Evolutionary conservation across 768 basidiomycete species (phyloP).

Genomic region (Boletus sp.): DNA sequence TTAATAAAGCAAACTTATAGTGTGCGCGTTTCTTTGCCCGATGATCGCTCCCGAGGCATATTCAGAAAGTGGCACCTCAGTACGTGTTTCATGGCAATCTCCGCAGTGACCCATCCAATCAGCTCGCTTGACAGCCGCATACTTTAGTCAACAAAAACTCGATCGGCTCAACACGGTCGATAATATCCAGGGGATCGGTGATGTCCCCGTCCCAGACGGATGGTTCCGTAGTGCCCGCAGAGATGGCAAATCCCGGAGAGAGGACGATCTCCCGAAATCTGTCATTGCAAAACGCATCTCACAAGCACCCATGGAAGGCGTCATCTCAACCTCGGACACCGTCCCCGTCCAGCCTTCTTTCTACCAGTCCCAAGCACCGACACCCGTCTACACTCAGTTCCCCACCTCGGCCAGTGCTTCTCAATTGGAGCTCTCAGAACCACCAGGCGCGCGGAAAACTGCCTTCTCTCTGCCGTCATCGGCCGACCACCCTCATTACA

Average conservation of each 20-base stretch:
- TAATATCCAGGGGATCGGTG: slow-evolving; percentile 61
- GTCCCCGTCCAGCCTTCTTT: slow-evolving; percentile 18
- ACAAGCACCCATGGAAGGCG: slow-evolving; percentile 31
- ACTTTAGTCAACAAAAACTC: slow-evolving; percentile 76
- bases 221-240: slow-evolving; percentile 78
- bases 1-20: slow-evolving; percentile 56
- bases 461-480: slow-evolving; percentile 32
- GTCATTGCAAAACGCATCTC: slow-evolving; percentile 40
- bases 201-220: slow-evolving; percentile 67
- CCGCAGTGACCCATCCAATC: slow-evolving; percentile 19
- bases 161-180: slow-evolving; percentile 72
- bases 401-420: slow-evolving; percentile 30
- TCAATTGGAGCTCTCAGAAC: slow-evolving; percentile 26
- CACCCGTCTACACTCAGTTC: slow-evolving; percentile 30
- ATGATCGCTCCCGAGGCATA: slow-evolving; percentile 40
- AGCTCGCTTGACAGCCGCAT: slow-evolving; percentile 54
- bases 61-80: slow-evolving; percentile 53
- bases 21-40: slow-evolving; percentile 46
- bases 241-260: slow-evolving; percentile 47
- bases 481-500: slow-evolving; percentile 22
- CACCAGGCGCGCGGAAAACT: slow-evolving; percentile 20
- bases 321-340: slow-evolving; percentile 20
- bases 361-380: slow-evolving; percentile 20
- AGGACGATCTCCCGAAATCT: slow-evolving; percentile 44
- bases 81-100: slow-evolving; percentile 37